Base-by-base conservation (phyloP, 2,329 filamentous ascomycete genomes). In the Rhexocercosporidium sp. region DNA sequence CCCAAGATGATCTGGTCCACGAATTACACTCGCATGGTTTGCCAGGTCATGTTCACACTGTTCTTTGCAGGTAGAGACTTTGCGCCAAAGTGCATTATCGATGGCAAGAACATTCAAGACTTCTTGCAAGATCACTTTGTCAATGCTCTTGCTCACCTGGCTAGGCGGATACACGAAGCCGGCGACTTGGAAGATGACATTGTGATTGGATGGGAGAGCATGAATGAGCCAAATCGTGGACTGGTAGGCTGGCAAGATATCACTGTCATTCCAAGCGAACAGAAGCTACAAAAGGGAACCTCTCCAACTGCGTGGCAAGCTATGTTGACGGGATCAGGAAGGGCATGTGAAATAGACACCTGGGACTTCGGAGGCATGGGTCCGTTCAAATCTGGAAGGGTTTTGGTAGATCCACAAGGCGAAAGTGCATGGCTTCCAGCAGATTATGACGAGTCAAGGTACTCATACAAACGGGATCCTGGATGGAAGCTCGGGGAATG, bases 1-100 rank as follows among this genome's bases (percentile, higher is more conserved):
- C 96, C 96, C 27, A 98, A 97, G 82, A 99, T 99, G 96, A 95
- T 98, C 66, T 99, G 96, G 96, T 94, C 95, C 18, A 98, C 96
- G 61, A 99, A 99, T 78, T 99, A 99, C 79, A 92, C 89, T 69
- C 88, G 96, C 27, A 84, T 98, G 59, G 94, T 91, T 2, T 92
- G 91, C 59, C 93, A 94, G 72, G 94, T 93, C 54, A 93, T 98
- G 73, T 98, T 97, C 78, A 97, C 95, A 0, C 82, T 98, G 61
- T 99, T 97, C 82, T 99, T 96, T 78, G 94, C 86, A 9, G 96
- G 96, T 41, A 88, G 85, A 70, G 93, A 96, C 75, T 98, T 97
- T 82, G 93, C 96, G 1, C 96, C 96, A 3, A 97, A 97, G 76
- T 97, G 95, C 72, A 92, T 97, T 72, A 95, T 99, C 65, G 90